Percentiles rank a stretch among this genome's conserved stretches.
Evolutionary conservation across 2,329 filamentous ascomycete genomes (phyloP).

Genomic region (Cryphonectria japonica): DNA sequence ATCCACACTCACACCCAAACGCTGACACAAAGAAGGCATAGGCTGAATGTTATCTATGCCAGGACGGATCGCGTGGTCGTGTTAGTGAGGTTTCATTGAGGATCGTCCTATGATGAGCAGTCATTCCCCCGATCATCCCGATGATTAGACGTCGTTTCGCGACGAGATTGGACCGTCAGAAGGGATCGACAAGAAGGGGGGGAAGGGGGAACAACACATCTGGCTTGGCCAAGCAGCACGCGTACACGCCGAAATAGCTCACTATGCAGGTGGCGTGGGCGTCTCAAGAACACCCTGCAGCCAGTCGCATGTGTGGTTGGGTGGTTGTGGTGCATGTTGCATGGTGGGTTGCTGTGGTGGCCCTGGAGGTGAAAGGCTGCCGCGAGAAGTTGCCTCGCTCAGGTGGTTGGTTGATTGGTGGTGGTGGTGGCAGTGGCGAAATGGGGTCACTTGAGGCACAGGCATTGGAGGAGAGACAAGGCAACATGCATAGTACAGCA

Average conservation of each 20-base stretch:
- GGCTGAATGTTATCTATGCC: neutral
- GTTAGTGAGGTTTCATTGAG: slow-evolving; percentile 18
- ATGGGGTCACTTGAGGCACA: neutral
- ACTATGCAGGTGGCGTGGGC: slow-evolving; percentile 4
- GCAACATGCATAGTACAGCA: neutral
- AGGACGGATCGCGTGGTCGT: slow-evolving; percentile 12
- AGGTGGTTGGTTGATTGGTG: neutral
- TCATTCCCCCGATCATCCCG: slow-evolving; percentile 11
- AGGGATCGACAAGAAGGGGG: slow-evolving; percentile 25
- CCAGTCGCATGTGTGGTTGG: neutral
- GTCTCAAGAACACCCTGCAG: neutral
- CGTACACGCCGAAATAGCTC: neutral
- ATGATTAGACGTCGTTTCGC: slow-evolving; percentile 22
- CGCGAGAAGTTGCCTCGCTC: neutral
- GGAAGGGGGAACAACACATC: neutral
- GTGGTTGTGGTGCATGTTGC: neutral
- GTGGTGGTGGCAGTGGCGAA: neutral
- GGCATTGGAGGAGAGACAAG: neutral
- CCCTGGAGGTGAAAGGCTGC: neutral
- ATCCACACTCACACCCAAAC: neutral
- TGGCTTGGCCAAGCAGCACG: slow-evolving; percentile 1
- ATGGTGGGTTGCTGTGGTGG: neutral
- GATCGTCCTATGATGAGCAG: slow-evolving; percentile 22
- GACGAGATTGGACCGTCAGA: slow-evolving; percentile 24
- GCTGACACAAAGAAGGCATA: neutral